phyloP scores from a whole-genome alignment of 176 grass and related monocot genomes.

The Oryza rufipogon region DNA sequence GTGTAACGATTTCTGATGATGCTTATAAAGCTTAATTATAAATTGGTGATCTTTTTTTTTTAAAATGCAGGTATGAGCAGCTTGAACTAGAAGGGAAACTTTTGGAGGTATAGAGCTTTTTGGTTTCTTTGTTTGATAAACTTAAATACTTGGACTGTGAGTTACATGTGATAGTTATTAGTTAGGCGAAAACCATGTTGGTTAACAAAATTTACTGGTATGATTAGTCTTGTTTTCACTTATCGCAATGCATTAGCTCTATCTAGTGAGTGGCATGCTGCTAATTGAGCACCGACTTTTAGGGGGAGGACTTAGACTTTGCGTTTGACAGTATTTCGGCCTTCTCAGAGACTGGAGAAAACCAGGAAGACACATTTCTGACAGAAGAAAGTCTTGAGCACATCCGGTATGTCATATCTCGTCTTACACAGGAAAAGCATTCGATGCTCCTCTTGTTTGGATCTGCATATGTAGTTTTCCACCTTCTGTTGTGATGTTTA shows the following conservation, averaged over 20 bases:
- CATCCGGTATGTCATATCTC: slow-evolving; percentile 55
- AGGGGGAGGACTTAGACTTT: slow-evolving; percentile 89
- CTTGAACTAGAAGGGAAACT: slow-evolving; percentile 89
- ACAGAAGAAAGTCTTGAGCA: slow-evolving; percentile 77
- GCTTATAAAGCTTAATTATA: neutral
- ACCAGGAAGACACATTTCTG: slow-evolving; percentile 65
- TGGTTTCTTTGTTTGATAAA: neutral
- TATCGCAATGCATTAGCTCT: slow-evolving; percentile 17
- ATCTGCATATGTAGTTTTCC: neutral
- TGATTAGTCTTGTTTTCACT: neutral
- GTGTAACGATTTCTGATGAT: neutral
- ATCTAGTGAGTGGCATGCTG: neutral
- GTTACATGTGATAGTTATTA: neutral
- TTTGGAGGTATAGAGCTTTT: slow-evolving; percentile 60
- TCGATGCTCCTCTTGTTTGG: neutral
- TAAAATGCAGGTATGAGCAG: slow-evolving; percentile 72
- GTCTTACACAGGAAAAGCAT: slow-evolving; percentile 4
- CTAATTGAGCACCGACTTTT: slow-evolving; percentile 18
- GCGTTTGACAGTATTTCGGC: slow-evolving; percentile 89
- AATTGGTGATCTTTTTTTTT: slow-evolving; percentile 9
- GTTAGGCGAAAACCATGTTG: neutral
- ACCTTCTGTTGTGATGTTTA: neutral
- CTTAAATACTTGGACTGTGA: neutral
- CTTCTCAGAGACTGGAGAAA: slow-evolving; percentile 67
- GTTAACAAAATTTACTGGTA: neutral